phyloP scores from a whole-genome alignment of 805 yeast genomes.

The Starmerella powellii region DNA sequence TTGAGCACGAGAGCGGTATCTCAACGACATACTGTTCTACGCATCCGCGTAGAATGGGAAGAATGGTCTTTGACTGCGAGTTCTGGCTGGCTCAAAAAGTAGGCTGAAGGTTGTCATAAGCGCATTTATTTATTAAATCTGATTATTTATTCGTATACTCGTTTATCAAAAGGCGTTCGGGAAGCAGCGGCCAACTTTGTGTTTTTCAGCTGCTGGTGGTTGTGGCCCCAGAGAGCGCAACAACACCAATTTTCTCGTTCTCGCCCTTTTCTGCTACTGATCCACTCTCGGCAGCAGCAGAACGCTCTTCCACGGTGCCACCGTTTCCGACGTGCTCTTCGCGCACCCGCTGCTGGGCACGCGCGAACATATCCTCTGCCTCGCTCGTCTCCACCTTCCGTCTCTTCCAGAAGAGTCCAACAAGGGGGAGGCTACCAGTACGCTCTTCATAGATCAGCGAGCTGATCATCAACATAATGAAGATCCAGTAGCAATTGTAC shows the following conservation, averaged over 20 bases:
- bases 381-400: constrained; percentile 29
- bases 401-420: constrained; percentile 36
- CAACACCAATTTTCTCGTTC: too few relatives aligned
- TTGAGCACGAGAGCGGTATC: constrained; percentile 35
- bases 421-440: constrained; percentile 60
- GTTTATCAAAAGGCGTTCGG: too few relatives aligned
- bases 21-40: constrained; percentile 41
- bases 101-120: background rate
- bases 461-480: constrained; percentile 41
- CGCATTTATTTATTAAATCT: background rate
- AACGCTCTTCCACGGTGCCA: constrained; percentile 21
- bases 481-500: constrained; percentile 82
- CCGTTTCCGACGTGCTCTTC: constrained; percentile 21
- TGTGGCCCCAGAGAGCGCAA: too few relatives aligned
- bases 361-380: constrained; percentile 27
- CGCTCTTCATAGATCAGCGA: constrained; percentile 76
- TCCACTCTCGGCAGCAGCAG: too few relatives aligned
- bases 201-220: too few relatives aligned
- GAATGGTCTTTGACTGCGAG: constrained; percentile 49
- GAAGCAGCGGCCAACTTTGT: too few relatives aligned
- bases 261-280: too few relatives aligned
- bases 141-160: background rate
- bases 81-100: constrained; percentile 49
- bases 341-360: constrained; percentile 20
- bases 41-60: constrained; percentile 40